Percentiles rank a stretch among this genome's conserved stretches.
Evolutionary conservation across 2,329 filamentous ascomycete species (phyloP).

Genomic region (Cordyceps tenuipes): DNA sequence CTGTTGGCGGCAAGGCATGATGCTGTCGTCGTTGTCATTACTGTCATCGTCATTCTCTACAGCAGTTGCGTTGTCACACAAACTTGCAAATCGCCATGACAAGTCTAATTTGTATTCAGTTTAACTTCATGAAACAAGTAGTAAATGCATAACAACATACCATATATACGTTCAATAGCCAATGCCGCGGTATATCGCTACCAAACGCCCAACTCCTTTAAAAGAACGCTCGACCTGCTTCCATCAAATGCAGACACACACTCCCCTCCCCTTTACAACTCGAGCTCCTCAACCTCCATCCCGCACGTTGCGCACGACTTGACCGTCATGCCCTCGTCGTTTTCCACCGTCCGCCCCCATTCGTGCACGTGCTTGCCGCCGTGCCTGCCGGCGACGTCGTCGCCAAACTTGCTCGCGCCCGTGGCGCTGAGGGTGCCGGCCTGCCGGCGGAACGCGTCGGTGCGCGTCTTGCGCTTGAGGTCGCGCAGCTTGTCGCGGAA

Average conservation of each 20-base stretch:
- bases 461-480: conserved; percentile 84
- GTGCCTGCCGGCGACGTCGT: conserved; percentile 53
- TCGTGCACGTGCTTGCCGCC: conserved; percentile 74
- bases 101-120: no score
- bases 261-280: conserved; percentile 37
- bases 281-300: conserved; percentile 71
- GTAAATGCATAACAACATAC: not conserved
- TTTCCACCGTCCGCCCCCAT: conserved; percentile 66
- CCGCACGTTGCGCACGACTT: conserved; percentile 73
- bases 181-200: not conserved
- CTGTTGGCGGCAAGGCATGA: no score
- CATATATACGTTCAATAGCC: not conserved
- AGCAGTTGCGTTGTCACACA: no score
- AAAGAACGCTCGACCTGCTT: not conserved
- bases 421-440: conserved; percentile 48
- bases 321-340: conserved; percentile 63
- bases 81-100: no score
- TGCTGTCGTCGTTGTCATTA: no score
- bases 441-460: conserved; percentile 77
- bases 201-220: not conserved
- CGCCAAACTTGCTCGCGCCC: conserved; percentile 60
- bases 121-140: not conserved
- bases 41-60: no score
- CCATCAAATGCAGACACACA: not conserved
- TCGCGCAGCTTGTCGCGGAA: conserved; percentile 85